Percentiles rank a stretch among this genome's conserved stretches.
These are phyloP conservation scores for Solioccasus polychromus DNA, from an alignment of 768 basidiomycete species.

Conservation along the genomic window DNA sequence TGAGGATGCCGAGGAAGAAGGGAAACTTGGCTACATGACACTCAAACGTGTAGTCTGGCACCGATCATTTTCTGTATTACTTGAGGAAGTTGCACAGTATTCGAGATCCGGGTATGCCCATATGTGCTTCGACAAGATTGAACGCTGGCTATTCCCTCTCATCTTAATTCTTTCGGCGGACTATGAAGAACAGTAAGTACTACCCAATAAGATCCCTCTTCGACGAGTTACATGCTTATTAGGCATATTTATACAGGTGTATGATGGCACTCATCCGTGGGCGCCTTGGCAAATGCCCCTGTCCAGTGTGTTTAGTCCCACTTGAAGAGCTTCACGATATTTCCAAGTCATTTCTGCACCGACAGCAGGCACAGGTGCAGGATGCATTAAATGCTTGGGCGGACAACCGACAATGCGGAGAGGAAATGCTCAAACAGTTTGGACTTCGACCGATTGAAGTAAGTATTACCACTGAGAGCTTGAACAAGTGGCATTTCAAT, in stretches of 20 bases:
- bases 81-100: slow-evolving; percentile 23
- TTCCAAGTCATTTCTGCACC: slow-evolving; percentile 7
- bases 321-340: slow-evolving; percentile 24
- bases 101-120: slow-evolving; percentile 21
- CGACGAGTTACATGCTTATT: too few species aligned
- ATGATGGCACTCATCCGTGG: slow-evolving; percentile 40
- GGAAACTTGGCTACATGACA: slow-evolving; percentile 29
- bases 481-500: neutral
- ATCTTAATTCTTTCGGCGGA: slow-evolving; percentile 40
- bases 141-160: slow-evolving; percentile 32
- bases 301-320: slow-evolving; percentile 38
- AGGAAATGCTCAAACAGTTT: slow-evolving; percentile 14
- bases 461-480: neutral
- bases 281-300: slow-evolving; percentile 27
- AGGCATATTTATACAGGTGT: slow-evolving; percentile 20
- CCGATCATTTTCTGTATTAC: slow-evolving; percentile 29
- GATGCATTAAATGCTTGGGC: neutral
- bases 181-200: slow-evolving; percentile 43
- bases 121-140: slow-evolving; percentile 26
- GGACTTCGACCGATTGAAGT: slow-evolving; percentile 13
- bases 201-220: neutral
- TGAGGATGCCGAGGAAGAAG: slow-evolving; percentile 30
- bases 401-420: slow-evolving; percentile 13
- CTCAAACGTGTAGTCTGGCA: slow-evolving; percentile 41
- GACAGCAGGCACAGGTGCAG: slow-evolving; percentile 17